Conservation (phyloP, 2,329 filamentous ascomycete genomes). For the Nakataea oryzae region DNA sequence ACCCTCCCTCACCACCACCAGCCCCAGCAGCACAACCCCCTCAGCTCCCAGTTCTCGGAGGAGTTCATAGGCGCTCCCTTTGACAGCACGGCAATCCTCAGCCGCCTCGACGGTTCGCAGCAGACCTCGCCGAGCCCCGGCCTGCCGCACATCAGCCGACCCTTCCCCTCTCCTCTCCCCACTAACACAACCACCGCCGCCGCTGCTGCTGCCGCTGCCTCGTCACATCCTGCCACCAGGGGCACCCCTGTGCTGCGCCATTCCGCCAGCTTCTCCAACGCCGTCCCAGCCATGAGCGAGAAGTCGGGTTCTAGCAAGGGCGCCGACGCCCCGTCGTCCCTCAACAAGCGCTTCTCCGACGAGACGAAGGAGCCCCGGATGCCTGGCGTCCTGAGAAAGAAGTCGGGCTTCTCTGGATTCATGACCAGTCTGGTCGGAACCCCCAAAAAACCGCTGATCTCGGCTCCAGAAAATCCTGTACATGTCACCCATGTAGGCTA, state of each 20-base stretch:
- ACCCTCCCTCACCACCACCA: constrained; percentile 9
- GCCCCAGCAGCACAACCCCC: constrained; percentile 19
- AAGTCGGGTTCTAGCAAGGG: constrained; percentile 28
- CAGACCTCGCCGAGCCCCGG: constrained; percentile 11
- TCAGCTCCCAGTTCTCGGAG: constrained; percentile 38
- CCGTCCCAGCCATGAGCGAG: constrained; percentile 37
- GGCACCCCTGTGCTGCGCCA: constrained; percentile 45
- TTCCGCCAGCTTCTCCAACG: constrained; percentile 53
- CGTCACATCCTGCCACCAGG: constrained; percentile 28
- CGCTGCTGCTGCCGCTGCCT: not conserved
- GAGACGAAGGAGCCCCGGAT: constrained; percentile 57
- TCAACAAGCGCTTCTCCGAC: constrained; percentile 63
- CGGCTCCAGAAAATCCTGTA: constrained; percentile 93
- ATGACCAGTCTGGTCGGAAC: constrained; percentile 77
- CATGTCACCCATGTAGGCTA: constrained; percentile 98
- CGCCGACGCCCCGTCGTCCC: constrained; percentile 35
- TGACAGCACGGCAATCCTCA: constrained; percentile 51
- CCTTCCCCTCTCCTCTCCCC: constrained; percentile 10
- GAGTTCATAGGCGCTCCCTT: constrained; percentile 56
- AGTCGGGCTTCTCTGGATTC: constrained; percentile 80
- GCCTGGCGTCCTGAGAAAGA: constrained; percentile 58
- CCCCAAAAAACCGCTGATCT: constrained; percentile 85
- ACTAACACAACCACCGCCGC: constrained; percentile 19
- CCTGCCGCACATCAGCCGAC: constrained; percentile 11
- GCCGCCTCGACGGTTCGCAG: constrained; percentile 42